Evolutionary conservation across 1,284 basidiomycete species (phyloP).

Genomic region (Salmacisia buchloeana): DNA sequence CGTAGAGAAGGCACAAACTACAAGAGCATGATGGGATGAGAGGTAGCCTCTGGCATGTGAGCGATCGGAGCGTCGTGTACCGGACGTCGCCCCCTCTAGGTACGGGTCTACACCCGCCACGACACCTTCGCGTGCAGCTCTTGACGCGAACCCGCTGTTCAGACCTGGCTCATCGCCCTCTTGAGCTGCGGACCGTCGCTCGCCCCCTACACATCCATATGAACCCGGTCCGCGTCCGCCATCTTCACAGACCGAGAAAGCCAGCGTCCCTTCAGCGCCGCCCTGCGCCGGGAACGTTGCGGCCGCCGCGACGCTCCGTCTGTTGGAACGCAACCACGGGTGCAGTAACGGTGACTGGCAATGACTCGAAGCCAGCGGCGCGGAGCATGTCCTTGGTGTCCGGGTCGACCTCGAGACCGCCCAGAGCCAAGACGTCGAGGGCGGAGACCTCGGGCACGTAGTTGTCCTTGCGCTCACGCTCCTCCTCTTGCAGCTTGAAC

Average conservation of each 20-base stretch:
- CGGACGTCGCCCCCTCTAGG: too few species aligned
- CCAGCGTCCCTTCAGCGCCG: constrained; percentile 23
- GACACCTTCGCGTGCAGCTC: too few species aligned
- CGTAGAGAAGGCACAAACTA: neutral
- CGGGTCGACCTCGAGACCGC: constrained; percentile 49
- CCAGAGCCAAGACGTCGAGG: constrained; percentile 45
- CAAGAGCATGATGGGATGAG: neutral
- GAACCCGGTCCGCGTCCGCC: neutral
- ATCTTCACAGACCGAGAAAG: too few species aligned
- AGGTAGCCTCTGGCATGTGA: neutral
- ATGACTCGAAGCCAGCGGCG: constrained; percentile 47
- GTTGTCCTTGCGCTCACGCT: constrained; percentile 81
- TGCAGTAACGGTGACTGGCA: constrained; percentile 47
- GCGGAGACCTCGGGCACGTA: constrained; percentile 51
- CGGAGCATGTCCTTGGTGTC: constrained; percentile 51
- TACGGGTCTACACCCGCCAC: too few species aligned
- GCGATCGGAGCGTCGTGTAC: too few species aligned
- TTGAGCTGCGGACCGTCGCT: too few species aligned
- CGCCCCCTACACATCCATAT: neutral
- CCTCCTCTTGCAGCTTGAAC: constrained; percentile 99
- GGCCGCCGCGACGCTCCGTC: constrained; percentile 42
- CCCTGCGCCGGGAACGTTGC: constrained; percentile 48
- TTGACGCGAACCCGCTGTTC: too few species aligned
- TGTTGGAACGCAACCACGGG: constrained; percentile 45
- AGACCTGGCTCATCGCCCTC: too few species aligned